Evolutionary conservation across 495 filamentous ascomycete species (phyloP).

Genomic region (Lichina pygmaea): DNA sequence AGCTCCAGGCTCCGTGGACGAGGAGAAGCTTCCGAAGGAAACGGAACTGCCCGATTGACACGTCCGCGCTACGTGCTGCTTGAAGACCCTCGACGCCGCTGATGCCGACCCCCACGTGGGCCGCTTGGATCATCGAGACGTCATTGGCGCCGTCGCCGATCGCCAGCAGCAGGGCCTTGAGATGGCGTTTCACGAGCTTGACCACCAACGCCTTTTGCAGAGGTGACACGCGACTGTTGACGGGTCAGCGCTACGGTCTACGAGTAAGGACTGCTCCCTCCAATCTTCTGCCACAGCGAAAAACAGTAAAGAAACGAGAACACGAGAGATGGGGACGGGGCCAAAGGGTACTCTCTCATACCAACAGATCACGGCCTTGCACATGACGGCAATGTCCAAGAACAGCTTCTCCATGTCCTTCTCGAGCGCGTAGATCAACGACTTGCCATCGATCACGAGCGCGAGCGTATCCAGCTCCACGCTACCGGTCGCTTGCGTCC

Average conservation of each 20-base stretch:
- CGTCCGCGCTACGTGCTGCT: slow-evolving; percentile 84
- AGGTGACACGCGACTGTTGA: slow-evolving; percentile 70
- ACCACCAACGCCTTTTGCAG: slow-evolving; percentile 95
- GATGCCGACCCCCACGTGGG: slow-evolving; percentile 95
- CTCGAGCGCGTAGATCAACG: slow-evolving; percentile 79
- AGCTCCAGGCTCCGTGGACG: slow-evolving; percentile 93
- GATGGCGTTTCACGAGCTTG: slow-evolving; percentile 91
- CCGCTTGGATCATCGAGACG: slow-evolving; percentile 98
- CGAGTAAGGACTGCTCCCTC: too few species aligned
- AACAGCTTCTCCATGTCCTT: slow-evolving; percentile 84
- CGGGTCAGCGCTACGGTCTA: neutral
- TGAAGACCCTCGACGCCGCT: slow-evolving; percentile 97
- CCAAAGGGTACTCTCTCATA: slow-evolving; percentile 5
- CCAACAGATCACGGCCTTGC: slow-evolving; percentile 97
- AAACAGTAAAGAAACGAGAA: neutral
- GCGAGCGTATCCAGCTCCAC: slow-evolving; percentile 70
- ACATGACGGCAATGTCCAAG: slow-evolving; percentile 77
- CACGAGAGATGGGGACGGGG: neutral
- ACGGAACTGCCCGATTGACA: slow-evolving; percentile 88
- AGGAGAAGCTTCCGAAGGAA: slow-evolving; percentile 85
- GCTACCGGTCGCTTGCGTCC: slow-evolving; percentile 39
- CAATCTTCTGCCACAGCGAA: neutral
- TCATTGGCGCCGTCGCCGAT: slow-evolving; percentile 98
- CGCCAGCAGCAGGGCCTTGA: slow-evolving; percentile 74
- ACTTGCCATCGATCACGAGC: slow-evolving; percentile 91